Evolutionary conservation across 2,329 filamentous ascomycete species (phyloP), one percentile per base, ranked within the genome.

Genomic region (Colletotrichum cereale): DNA sequence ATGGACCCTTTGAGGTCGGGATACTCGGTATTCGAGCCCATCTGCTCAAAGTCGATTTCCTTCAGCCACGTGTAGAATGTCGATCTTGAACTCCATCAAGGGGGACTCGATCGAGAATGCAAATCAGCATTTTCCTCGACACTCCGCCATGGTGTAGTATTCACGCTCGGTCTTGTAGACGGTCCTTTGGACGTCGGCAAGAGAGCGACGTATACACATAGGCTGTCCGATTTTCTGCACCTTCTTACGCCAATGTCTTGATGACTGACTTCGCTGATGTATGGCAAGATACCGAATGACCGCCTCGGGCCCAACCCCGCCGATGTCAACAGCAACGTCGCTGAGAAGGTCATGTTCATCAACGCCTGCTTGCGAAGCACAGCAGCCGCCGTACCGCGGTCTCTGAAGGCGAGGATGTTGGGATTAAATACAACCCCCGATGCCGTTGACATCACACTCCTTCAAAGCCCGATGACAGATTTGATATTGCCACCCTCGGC

Each of bases 361-460:
- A 75, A 78, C 34, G 73, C 77, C 62, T 79, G 77, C 66, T 79
- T 80, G 6, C 75, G 75, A 10, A 80, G 67, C 5, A 79, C 40
- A 6, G 77, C 77, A 8, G 76, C 75, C 0, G 78, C 76, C 1
- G 75, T 78, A n/a, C 79, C 78, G 16, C 77, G 72, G 44, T 79
- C 78, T 24, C 75, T 75, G 16, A 79, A 71, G 0, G 75, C 75
- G 48, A 75, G 79, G 16, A 78, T 76, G 29, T 78, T 78, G 1
- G 76, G 76, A 6, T 62, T 81, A 5, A 80, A 78, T 48, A 81
- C 78, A 4, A 85, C 31, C 21, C 67, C 71, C 16, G 63, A 62
- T n/a, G 44, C 31, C 31, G 6, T 66, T 62, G 21, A 52, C 52
- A 26, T 60, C n/a, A n/a, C n/a, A n/a, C n/a, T n/a, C n/a, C n/a